Base-by-base conservation (phyloP, 228 moss, liverwort and hornwort genomes). In the Sphagnum fallax region DNA sequence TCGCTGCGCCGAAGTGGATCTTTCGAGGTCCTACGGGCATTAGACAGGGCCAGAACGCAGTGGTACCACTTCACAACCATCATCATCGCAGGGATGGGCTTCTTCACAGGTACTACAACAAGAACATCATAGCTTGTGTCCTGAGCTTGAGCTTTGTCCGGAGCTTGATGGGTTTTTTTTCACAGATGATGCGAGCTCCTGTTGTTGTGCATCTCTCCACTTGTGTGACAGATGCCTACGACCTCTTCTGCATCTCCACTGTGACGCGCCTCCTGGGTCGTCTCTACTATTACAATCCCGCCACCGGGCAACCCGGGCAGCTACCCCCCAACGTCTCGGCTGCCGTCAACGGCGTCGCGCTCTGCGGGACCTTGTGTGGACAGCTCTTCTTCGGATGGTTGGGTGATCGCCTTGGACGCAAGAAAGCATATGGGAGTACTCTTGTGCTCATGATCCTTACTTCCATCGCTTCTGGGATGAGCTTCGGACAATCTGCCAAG, bases 181-280 rank as follows among this genome's bases (percentile, higher is more conserved):
- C 32, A 32, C 32, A 32, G 32, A 32, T 32, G 32, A 32, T 32
- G 32, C 32, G 32, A 32, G 32, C 32, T 32, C 32, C 32, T 32
- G 32, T 32, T 32, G 32, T 32, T 32, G 2, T 2, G 32, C 32
- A 32, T 32, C 32, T 32, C 32, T 32, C 32, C 32, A 32, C 32
- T 32, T 32, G 32, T 32, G 32, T 32, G 32, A 32, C 32, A 13
- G 69, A 69, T 48, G 69, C 69, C 6, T 69, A 69, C 60, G 69
- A 69, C 11, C 69, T 69, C 2, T 69, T 69, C 50, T 69, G 69
- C 69, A 69, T 69, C 15, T 48, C 69, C 60, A 69, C 69, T 5
- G 69, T 69, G 1, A 69, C 69, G 4, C 47, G 49, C 32, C 50
- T 69, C 6, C 69, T 69, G 15, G 69, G 69, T 7, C 12, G 69